Conservation (phyloP, 2,329 filamentous ascomycete species). For the Salinomyces thailandicus region DNA sequence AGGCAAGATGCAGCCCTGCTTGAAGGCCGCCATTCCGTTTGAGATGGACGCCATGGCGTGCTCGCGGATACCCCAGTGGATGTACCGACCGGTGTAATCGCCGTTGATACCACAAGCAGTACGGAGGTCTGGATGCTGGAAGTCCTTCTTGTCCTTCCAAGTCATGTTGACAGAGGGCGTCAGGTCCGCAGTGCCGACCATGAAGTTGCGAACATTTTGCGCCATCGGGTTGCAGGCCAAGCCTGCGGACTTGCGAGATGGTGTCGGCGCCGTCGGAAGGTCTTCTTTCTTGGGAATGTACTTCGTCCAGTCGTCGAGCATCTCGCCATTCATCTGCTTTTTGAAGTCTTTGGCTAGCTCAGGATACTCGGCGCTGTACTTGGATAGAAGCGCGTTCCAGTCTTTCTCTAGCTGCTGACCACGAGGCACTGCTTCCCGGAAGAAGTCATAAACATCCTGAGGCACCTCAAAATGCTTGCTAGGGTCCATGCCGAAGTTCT, state of each 20-base stretch:
- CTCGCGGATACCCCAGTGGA: conserved; percentile 52
- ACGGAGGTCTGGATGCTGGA: conserved; percentile 32
- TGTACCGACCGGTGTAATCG: conserved; percentile 38
- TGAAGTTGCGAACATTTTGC: conserved; percentile 23
- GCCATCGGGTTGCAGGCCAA: conserved; percentile 30
- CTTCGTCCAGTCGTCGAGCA: conserved; percentile 39
- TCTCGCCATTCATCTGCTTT: conserved; percentile 38
- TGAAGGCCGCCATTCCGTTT: conserved; percentile 30
- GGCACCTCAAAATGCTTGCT: conserved; percentile 27
- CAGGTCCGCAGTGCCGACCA: conserved; percentile 30
- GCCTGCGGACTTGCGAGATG: conserved; percentile 42
- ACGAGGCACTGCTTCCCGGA: conserved; percentile 36
- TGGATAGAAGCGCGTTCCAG: conserved; percentile 39
- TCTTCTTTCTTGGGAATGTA: conserved; percentile 38
- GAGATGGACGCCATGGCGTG: conserved; percentile 50
- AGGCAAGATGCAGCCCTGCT: conserved; percentile 27
- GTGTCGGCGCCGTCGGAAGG: conserved; percentile 39
- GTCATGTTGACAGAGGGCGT: conserved; percentile 29
- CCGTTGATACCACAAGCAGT: conserved; percentile 42
- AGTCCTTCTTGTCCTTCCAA: conserved; percentile 39
- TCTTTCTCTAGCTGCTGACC: conserved; percentile 39
- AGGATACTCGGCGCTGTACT: conserved; percentile 38
- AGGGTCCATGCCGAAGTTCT: conserved; percentile 39
- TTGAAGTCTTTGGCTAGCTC: conserved; percentile 42
- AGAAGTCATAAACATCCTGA: conserved; percentile 43